phyloP scores from a whole-genome alignment of 371 early-diverging fungal genomes.

The Blastocladiella emersonii region DNA sequence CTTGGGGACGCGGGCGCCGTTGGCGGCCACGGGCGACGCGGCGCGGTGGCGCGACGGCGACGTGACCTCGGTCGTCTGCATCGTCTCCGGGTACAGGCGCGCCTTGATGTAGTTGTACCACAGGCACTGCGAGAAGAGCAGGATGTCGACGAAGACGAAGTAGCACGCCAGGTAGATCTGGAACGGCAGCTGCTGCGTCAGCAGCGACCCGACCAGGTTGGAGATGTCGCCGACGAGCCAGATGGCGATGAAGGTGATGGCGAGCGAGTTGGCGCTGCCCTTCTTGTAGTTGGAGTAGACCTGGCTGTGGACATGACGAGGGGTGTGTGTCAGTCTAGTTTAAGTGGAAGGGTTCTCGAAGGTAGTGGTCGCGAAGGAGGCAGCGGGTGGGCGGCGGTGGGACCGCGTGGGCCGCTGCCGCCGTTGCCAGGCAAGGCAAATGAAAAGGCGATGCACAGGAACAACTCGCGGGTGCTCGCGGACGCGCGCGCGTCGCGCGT shows the following conservation, averaged over 20 bases:
- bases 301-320: no score
- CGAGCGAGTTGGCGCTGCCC: conserved; percentile 40
- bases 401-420: no score
- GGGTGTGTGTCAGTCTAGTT: no score
- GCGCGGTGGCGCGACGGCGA: no score
- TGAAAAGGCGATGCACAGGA: no score
- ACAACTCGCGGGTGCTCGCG: no score
- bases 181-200: conserved; percentile 58
- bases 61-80: conserved; percentile 3
- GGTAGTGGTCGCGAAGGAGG: no score
- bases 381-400: no score
- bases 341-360: no score
- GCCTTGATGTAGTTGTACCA: conserved; percentile 24
- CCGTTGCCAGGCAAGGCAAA: no score
- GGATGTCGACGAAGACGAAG: conserved; percentile 33
- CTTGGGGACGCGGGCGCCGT: conserved; percentile 10
- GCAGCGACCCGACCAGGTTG: conserved; percentile 57
- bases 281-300: conserved; percentile 43
- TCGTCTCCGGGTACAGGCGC: conserved; percentile 12
- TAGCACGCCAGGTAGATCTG: conserved; percentile 38
- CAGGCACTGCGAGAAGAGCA: conserved; percentile 29
- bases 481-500: no score
- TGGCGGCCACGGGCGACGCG: neutral
- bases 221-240: conserved; percentile 76
- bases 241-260: conserved; percentile 50